These are phyloP conservation scores for Fusarium nygamai DNA, from an alignment of 2,329 filamentous ascomycete genomes.

Conservation along the genomic window DNA sequence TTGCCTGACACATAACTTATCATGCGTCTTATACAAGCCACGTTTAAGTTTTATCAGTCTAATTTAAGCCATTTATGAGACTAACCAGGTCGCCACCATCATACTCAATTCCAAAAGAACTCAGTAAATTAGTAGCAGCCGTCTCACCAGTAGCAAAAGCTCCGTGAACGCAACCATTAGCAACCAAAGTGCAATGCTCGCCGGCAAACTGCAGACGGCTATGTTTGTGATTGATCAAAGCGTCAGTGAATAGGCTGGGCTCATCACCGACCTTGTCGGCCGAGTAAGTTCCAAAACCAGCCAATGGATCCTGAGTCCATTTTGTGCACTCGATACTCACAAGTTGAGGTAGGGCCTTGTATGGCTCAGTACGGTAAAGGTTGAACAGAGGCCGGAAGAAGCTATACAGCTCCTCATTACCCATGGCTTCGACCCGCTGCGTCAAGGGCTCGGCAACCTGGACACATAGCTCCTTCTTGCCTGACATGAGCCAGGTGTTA, in stretches of 20 bases:
- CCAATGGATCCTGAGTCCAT: not conserved
- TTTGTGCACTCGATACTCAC: not conserved
- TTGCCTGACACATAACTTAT: no score
- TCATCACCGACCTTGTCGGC: not conserved
- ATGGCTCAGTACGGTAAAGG: not conserved
- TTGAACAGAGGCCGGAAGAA: not conserved
- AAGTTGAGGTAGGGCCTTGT: not conserved
- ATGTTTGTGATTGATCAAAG: not conserved
- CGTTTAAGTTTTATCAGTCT: not conserved
- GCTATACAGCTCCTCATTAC: not conserved
- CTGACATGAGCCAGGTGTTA: not conserved
- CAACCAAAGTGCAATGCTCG: not conserved
- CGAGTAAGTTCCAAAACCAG: not conserved
- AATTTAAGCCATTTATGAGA: not conserved
- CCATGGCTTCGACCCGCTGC: not conserved
- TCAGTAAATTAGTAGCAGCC: not conserved
- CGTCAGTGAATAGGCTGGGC: not conserved
- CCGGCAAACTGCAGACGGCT: not conserved
- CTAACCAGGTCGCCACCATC: not conserved
- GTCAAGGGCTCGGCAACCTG: not conserved
- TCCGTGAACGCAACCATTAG: not conserved
- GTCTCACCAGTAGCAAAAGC: not conserved
- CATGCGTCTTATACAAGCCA: no score
- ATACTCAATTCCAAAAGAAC: not conserved
- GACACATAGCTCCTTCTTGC: not conserved